These are phyloP conservation scores for Pseudomicrostroma phylloplanum DNA, from an alignment of 1,284 basidiomycete genomes.

Conservation along the genomic window DNA sequence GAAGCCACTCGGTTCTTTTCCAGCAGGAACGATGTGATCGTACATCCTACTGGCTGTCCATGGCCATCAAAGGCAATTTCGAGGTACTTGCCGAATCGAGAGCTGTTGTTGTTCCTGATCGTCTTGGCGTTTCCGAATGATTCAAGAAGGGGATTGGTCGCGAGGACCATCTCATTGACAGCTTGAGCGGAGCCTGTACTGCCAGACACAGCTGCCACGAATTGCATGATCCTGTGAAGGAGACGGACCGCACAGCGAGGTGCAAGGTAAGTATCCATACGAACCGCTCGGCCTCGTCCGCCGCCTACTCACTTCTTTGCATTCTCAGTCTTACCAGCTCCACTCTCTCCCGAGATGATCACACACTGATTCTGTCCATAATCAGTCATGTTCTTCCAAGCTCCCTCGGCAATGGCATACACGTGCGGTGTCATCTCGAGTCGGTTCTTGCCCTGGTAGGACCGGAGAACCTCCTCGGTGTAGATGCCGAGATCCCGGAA, in stretches of 20 bases:
- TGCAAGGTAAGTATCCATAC: conserved; percentile 67
- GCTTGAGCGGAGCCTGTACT: conserved; percentile 63
- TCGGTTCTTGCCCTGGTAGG: conserved; percentile 94
- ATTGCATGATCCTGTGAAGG: conserved; percentile 84
- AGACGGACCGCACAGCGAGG: conserved; percentile 73
- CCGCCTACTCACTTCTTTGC: conserved; percentile 23
- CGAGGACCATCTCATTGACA: conserved; percentile 99
- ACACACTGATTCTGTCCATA: conserved; percentile 99
- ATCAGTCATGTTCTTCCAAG: conserved; percentile 99
- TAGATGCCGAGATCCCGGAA: conserved; percentile 89
- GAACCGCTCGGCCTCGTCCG: conserved; percentile 52
- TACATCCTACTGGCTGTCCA: conserved; percentile 91
- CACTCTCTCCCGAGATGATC: conserved; percentile 95
- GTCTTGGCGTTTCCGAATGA: conserved; percentile 99
- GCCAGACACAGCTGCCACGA: conserved; percentile 92
- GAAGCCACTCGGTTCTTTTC: conserved; percentile 94
- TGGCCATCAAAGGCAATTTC: conserved; percentile 97
- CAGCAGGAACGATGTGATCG: conserved; percentile 96
- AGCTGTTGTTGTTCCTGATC: conserved; percentile 95
- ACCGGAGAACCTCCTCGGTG: conserved; percentile 74
- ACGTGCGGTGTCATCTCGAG: conserved; percentile 97
- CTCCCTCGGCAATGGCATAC: conserved; percentile 90
- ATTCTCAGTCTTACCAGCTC: conserved; percentile 48
- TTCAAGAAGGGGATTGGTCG: conserved; percentile 94
- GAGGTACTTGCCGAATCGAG: conserved; percentile 97